phyloP scores from a whole-genome alignment of 306 rosid species.

The Lathyrus tuberosus region DNA sequence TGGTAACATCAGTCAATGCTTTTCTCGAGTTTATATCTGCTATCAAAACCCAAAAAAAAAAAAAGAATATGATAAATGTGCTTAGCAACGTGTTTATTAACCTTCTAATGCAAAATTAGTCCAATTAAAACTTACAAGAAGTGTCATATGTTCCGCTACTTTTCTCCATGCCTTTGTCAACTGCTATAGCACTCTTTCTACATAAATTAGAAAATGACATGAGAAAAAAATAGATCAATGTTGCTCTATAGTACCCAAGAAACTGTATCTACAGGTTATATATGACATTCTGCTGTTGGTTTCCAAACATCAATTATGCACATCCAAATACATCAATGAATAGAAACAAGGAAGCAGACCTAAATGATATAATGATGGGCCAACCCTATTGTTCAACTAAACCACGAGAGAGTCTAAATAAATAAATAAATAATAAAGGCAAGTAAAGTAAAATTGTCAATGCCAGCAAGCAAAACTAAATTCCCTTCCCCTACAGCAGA shows the following conservation, averaged over 20 bases:
- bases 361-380: background rate
- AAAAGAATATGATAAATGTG: conserved; percentile 11
- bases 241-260: background rate
- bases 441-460: conserved; percentile 5
- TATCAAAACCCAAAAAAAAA: conserved; percentile 39
- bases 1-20: conserved; percentile 84
- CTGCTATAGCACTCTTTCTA: conserved; percentile 46
- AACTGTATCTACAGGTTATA: conserved; percentile 20
- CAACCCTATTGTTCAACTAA: conserved; percentile 3
- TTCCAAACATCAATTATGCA: background rate
- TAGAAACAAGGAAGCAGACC: conserved; percentile 8
- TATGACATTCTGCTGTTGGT: conserved; percentile 7
- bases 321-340: background rate
- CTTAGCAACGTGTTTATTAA: background rate
- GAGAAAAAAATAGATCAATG: conserved; percentile 14
- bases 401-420: background rate
- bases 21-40: conserved; percentile 55
- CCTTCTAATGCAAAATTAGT: conserved; percentile 2
- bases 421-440: background rate
- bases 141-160: conserved; percentile 44
- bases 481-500: conserved; percentile 1
- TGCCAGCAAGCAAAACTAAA: conserved; percentile 1
- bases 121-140: conserved; percentile 53
- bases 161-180: conserved; percentile 55
- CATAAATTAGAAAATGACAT: conserved; percentile 33